Evolutionary conservation across 805 yeast species (phyloP).

Genomic region (Cyberlindnera maclurae): DNA sequence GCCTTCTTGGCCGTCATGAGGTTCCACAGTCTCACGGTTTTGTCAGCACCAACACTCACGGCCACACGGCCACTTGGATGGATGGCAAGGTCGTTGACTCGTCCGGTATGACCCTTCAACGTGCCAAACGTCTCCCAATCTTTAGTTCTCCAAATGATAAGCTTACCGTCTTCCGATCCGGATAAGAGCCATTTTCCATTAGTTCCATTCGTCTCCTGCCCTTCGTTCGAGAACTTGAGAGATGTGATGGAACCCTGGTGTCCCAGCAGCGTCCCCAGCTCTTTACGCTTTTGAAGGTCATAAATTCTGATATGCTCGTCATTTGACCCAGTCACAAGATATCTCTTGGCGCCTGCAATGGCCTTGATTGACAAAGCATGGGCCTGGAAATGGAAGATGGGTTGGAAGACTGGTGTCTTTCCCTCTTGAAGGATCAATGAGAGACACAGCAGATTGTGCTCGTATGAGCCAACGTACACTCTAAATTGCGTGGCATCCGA

Average conservation of each 20-base stretch:
- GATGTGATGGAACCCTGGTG: slow-evolving; percentile 87
- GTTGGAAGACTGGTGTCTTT: slow-evolving; percentile 67
- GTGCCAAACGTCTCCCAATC: slow-evolving; percentile 94
- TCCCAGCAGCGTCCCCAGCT: slow-evolving; percentile 80
- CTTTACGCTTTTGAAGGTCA: slow-evolving; percentile 89
- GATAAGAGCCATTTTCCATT: slow-evolving; percentile 86
- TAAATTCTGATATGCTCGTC: slow-evolving; percentile 94
- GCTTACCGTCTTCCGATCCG: slow-evolving; percentile 85
- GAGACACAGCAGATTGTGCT: slow-evolving; percentile 82
- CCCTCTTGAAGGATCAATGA: slow-evolving; percentile 56
- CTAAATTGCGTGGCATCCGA: slow-evolving; percentile 44
- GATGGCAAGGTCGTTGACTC: slow-evolving; percentile 76
- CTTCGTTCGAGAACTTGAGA: slow-evolving; percentile 60
- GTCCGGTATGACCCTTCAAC: slow-evolving; percentile 82
- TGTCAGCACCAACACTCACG: slow-evolving; percentile 80
- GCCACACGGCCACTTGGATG: slow-evolving; percentile 91
- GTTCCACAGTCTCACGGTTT: slow-evolving; percentile 86
- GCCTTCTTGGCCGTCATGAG: slow-evolving; percentile 95
- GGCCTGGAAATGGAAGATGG: slow-evolving; percentile 93
- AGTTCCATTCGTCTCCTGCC: slow-evolving; percentile 20
- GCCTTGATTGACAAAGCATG: slow-evolving; percentile 85
- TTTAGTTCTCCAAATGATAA: slow-evolving; percentile 88
- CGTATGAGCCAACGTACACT: slow-evolving; percentile 91
- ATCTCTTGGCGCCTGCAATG: slow-evolving; percentile 74
- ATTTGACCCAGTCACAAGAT: slow-evolving; percentile 87